Evolutionary conservation across 768 basidiomycete genomes (phyloP).

Genomic region (Pleurotus tuoliensis): DNA sequence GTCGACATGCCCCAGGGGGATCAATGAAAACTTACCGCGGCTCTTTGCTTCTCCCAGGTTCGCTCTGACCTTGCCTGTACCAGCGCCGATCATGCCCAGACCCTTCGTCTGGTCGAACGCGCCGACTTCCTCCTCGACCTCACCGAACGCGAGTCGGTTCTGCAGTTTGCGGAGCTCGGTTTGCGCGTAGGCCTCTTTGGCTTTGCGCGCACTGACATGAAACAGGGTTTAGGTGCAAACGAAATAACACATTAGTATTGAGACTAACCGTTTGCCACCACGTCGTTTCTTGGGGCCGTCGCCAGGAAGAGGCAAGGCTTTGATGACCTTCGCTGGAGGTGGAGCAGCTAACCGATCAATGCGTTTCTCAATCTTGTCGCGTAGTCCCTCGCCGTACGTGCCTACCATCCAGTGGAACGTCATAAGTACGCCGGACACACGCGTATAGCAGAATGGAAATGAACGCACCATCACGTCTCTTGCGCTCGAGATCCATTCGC

Average conservation of each 20-base stretch:
- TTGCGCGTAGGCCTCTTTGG: conserved; percentile 97
- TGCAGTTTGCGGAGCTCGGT: conserved; percentile 96
- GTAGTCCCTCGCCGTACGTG: conserved; percentile 74
- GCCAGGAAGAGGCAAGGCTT: conserved; percentile 90
- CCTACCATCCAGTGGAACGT: conserved; percentile 31
- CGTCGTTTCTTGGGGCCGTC: conserved; percentile 95
- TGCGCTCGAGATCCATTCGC: conserved; percentile 89
- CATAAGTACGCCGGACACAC: background rate
- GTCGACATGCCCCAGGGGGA: too few species aligned
- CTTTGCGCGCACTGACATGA: conserved; percentile 77
- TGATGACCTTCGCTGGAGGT: conserved; percentile 88
- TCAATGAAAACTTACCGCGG: conserved; percentile 56
- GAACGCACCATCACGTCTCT: conserved; percentile 70
- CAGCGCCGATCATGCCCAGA: conserved; percentile 90
- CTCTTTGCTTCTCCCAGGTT: conserved; percentile 86
- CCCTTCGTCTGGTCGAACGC: conserved; percentile 98
- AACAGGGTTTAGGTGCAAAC: background rate
- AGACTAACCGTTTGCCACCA: conserved; percentile 84
- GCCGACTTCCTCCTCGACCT: conserved; percentile 93
- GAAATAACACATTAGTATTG: conserved; percentile 2
- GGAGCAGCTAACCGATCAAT: conserved; percentile 91
- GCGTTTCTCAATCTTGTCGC: conserved; percentile 89
- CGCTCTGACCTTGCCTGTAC: conserved; percentile 87
- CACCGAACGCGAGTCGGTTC: conserved; percentile 94
- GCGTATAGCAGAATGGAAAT: background rate